Evolutionary conservation across 352 stramenopile genomes (phyloP), one percentile per base, ranked within the genome.

Genomic region (Pythium dissotocum): DNA sequence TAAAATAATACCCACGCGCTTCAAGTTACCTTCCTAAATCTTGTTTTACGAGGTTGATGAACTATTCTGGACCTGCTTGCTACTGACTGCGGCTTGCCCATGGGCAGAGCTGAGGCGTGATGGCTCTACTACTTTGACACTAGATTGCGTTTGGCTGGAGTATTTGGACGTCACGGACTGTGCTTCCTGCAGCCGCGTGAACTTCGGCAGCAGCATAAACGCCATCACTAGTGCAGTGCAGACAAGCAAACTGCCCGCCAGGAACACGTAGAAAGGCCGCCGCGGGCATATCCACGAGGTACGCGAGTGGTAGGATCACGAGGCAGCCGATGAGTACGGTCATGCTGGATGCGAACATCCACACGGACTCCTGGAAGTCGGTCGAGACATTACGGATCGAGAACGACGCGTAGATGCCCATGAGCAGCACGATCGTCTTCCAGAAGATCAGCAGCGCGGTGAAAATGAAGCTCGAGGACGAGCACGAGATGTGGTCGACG

Each of bases 341-440:
- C 6, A 70, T 18, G 6, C 57, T 51, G 14, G 71, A 70, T 0
- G 64, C 63, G 26, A 81, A 78, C 18, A 81, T 84, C 68, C 71
- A 80, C 1, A 77, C 58, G 10, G 77, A 77, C n/a, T 77, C 78
- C 57, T 85, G 78, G 21, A 87, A 87, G 53, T 87, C 78, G 10
- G 38, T 58, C 44, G 75, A 80, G 16, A 80, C 67, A 16, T 82
- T 49, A 59, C 61, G 68, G 16, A 74, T 69, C 14, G 70, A 51
- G 32, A 74, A 74, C 6, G 61, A 74, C 12, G 59, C 13, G 54
- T 73, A 78, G 33, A 74, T 48, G 13, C 72, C 72, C 49, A 76
- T 63, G 24, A 69, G 60, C 21, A 77, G 60, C 53, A 81, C 54
- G 46, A 81, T 70, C 4, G 64, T 62, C 55, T 79, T 81, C 67